Evolutionary conservation across 1,284 basidiomycete species (phyloP).

Genomic region (Cryptococcus floricola): DNA sequence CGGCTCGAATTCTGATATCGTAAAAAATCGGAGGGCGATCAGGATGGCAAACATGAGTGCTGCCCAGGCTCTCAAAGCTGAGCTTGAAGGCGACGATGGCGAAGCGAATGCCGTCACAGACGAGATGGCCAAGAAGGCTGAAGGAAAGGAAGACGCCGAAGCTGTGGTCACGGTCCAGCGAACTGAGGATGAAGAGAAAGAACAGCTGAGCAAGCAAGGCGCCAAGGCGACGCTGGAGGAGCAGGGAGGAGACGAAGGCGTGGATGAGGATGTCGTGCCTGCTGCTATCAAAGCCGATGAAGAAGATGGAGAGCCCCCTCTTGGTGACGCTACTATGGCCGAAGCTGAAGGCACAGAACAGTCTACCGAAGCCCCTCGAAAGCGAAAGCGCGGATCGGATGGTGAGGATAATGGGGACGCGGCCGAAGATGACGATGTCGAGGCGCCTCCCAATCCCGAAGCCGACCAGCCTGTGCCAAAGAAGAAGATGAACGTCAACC

Average conservation of each 20-base stretch:
- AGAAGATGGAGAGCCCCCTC: conserved; percentile 27
- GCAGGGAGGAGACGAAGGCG: conserved; percentile 24
- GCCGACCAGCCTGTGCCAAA: conserved; percentile 51
- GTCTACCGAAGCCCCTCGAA: conserved; percentile 1
- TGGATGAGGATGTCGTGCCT: conserved; percentile 23
- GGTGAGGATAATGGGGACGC: conserved; percentile 53
- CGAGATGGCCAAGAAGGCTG: conserved; percentile 11
- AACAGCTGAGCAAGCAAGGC: conserved; percentile 12
- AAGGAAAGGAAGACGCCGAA: conserved; percentile 15
- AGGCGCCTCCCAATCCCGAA: conserved; percentile 43
- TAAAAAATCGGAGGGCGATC: conserved; percentile 80
- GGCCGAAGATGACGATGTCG: conserved; percentile 53
- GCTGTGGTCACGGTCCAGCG: conserved; percentile 21
- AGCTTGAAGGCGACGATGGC: conserved; percentile 60
- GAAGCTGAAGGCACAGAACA: conserved; percentile 8
- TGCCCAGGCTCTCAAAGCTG: conserved; percentile 87
- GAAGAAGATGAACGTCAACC: conserved; percentile 65
- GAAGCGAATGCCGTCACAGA: conserved; percentile 9
- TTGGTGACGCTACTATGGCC: conserved; percentile 14
- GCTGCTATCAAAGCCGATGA: conserved; percentile 48
- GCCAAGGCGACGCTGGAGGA: conserved; percentile 17
- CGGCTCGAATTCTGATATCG: conserved; percentile 77
- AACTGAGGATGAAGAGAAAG: conserved; percentile 25
- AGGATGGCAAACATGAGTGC: conserved; percentile 95
- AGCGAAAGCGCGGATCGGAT: conserved; percentile 23